phyloP scores from a whole-genome alignment of 805 yeast genomes.

The Yarrowia keelungensis region DNA sequence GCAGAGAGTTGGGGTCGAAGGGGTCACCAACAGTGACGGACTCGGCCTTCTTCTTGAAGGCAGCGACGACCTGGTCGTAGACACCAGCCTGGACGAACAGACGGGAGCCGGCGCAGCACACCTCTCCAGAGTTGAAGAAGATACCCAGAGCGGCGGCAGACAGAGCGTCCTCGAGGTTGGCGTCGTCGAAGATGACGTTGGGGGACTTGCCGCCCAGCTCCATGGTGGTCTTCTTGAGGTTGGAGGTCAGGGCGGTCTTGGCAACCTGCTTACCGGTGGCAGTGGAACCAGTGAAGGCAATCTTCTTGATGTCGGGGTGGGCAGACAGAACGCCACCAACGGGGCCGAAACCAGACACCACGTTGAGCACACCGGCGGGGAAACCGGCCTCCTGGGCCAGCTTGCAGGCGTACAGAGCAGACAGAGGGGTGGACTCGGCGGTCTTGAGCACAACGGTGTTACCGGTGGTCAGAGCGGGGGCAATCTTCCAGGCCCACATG shows the following conservation, averaged over 20 bases:
- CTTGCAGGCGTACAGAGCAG: constrained; percentile 66
- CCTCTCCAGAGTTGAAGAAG: constrained; percentile 93
- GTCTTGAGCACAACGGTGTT: constrained; percentile 75
- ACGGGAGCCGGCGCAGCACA: constrained; percentile 94
- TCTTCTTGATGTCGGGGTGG: constrained; percentile 75
- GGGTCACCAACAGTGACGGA: constrained; percentile 73
- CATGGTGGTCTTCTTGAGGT: constrained; percentile 85
- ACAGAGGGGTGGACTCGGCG: constrained; percentile 78
- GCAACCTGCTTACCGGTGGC: constrained; percentile 83
- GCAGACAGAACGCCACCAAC: constrained; percentile 69
- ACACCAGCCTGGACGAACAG: constrained; percentile 82
- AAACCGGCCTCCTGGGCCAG: constrained; percentile 70
- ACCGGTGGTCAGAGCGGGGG: constrained; percentile 84
- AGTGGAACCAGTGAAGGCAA: constrained; percentile 95
- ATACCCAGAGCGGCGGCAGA: constrained; percentile 77
- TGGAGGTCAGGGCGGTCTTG: constrained; percentile 70
- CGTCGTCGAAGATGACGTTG: constrained; percentile 84
- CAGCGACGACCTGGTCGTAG: constrained; percentile 73
- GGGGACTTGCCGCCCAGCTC: constrained; percentile 98
- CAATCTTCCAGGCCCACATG: constrained; percentile 85
- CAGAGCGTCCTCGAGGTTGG: constrained; percentile 77
- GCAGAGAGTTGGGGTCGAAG: constrained; percentile 72
- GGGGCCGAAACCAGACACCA: constrained; percentile 72
- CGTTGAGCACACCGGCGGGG: constrained; percentile 78
- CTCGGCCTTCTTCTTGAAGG: constrained; percentile 62